These are phyloP conservation scores for Clonostachys sp. DNA, from an alignment of 2,329 filamentous ascomycete genomes.

Conservation along the genomic window DNA sequence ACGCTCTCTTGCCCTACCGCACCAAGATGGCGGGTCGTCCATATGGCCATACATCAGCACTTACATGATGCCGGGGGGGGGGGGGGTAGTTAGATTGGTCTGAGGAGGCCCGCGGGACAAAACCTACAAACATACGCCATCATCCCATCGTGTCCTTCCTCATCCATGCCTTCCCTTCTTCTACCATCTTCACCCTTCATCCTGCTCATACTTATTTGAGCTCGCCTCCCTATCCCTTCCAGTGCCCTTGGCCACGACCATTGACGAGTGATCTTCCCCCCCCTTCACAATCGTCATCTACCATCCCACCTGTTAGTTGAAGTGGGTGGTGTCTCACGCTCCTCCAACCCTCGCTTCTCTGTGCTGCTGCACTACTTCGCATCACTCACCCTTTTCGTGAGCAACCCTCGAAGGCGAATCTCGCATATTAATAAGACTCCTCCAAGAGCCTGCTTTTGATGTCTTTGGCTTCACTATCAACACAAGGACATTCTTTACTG, in stretches of 20 bases:
- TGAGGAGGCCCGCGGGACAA: no score
- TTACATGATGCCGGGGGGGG: no score
- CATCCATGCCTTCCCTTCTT: conserved; percentile 16
- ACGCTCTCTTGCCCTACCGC: no score
- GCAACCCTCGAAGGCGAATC: no score
- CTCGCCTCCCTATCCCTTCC: conserved; percentile 7
- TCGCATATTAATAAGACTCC: no score
- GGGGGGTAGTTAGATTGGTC: no score
- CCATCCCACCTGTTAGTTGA: no score
- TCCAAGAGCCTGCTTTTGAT: no score
- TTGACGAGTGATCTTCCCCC: not conserved
- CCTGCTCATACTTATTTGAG: conserved; percentile 6
- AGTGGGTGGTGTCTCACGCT: conserved; percentile 19
- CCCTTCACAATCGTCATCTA: conserved; percentile 25
- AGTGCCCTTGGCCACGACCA: not conserved
- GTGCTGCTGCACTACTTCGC: conserved; percentile 5
- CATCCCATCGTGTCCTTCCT: conserved; percentile 10
- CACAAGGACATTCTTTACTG: not conserved
- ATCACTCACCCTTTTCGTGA: conserved; percentile 2
- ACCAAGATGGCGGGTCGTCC: no score
- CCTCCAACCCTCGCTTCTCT: conserved; percentile 19
- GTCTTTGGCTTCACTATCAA: no score
- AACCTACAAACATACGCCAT: no score
- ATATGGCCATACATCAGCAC: no score
- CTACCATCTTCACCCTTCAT: conserved; percentile 25